A percentile compares a stretch with the other conserved stretches of the same genome.
Conservation (phyloP, 192 early-diverging fungal species). For the Linnemannia hyalina region DNA sequence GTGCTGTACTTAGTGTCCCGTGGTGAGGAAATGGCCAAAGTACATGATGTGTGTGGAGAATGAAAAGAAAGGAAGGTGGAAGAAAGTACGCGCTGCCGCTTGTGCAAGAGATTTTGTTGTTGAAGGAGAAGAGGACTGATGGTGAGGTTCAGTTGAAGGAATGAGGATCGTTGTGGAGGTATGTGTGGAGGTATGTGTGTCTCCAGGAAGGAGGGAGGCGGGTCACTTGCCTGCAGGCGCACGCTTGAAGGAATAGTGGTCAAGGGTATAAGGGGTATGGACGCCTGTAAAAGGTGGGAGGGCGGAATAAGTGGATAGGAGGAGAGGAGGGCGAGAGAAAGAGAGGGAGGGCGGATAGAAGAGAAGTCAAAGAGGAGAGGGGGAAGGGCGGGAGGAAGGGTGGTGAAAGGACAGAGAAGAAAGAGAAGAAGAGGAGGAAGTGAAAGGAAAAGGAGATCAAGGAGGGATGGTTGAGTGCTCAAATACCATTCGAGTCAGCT, state of each 20-base stretch:
- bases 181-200: neutral
- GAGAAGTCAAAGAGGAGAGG: neutral
- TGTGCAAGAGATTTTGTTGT: neutral
- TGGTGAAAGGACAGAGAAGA: no score
- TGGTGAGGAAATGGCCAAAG: neutral
- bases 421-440: neutral
- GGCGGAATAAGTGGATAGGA: neutral
- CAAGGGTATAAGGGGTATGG: neutral
- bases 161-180: neutral
- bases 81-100: neutral
- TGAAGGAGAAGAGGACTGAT: neutral
- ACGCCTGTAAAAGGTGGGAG: conserved; percentile 16
- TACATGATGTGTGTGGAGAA: neutral
- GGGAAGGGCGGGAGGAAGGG: neutral
- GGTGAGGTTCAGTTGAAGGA: neutral
- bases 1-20: no score
- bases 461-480: neutral
- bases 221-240: neutral
- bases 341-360: neutral
- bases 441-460: neutral
- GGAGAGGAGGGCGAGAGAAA: neutral
- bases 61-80: neutral
- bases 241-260: neutral
- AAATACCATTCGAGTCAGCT: neutral
- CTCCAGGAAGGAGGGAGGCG: neutral